Base-by-base conservation (phyloP, 2,329 filamentous ascomycete species). In the Pseudonectria foliicola region DNA sequence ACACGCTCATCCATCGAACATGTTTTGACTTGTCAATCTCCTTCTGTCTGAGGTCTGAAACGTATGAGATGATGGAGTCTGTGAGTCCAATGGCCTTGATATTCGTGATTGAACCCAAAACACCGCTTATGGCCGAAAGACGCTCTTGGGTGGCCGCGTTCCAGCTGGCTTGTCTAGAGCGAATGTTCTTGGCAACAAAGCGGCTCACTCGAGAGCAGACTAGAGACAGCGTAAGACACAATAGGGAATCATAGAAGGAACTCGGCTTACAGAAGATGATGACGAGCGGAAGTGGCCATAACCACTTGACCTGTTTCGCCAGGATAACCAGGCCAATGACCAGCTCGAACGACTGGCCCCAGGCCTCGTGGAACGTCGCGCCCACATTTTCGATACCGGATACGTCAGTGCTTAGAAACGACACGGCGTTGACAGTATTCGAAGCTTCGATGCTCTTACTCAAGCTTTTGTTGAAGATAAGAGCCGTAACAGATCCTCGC, bases 121-220 rank as follows among this genome's bases (percentile, higher is more conserved):
- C 48, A 2, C 54, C 43, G 14, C 48, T 59, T 4, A 57, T 62
- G 16, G 53, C 45, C 4, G 61, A 51, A 6, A 68, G 54, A 0
- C 66, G 60, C 6, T 46, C 49, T 37, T 68, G 63, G 2, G 60
- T 67, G 8, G 64, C 62, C 3, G 31, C 34, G 16, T 61, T 67
- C 64, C 64, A 68, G 7, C 44, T 52, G 6, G 55, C 57, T 39
- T 67, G 62, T 3, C 51, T 46, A 15, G 43, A 34, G 13, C 55
- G 55, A 12, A 68, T 43, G 31, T 60, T 50, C 35, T 48, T 45
- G 13, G 64, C 62, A 3, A 68, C 61, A 31, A 56, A 64, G 4
- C 55, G 54, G 38, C 64, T 68, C 28, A 64, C 49, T 6, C 54
- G 57, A 6, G 64, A 66, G 43, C 60, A 67, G 10, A 65, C 63